A percentile compares a stretch with the other conserved stretches of the same genome.
phyloP scores from a whole-genome alignment of 768 basidiomycete genomes.

The Lyophyllum decastes region DNA sequence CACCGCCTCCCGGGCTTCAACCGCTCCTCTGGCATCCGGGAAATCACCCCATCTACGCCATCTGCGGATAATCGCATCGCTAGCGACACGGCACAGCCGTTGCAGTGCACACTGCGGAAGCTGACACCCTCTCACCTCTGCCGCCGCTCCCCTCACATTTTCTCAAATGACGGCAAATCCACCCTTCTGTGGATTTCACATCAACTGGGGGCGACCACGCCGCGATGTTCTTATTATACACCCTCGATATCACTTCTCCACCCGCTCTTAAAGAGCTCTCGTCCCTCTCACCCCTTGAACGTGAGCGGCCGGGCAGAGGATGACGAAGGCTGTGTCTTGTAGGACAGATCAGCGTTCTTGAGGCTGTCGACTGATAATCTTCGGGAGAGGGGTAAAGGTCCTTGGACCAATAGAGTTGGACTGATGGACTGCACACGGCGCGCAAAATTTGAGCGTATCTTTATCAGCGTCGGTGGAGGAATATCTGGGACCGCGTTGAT shows the following conservation, averaged over 20 bases:
- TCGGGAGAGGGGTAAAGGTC: too few species aligned
- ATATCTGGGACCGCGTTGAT: too few species aligned
- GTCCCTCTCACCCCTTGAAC: conserved; percentile 27
- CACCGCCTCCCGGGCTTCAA: conserved; percentile 64
- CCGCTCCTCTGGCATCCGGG: conserved; percentile 58
- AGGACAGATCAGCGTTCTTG: too few species aligned
- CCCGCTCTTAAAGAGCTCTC: conserved; percentile 11
- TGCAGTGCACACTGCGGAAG: conserved; percentile 29
- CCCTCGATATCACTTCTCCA: conserved; percentile 34
- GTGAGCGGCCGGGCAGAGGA: too few species aligned
- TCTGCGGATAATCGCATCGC: conserved; percentile 6
- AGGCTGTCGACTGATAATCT: too few species aligned
- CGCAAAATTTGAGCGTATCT: too few species aligned
- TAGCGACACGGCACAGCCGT: conserved; percentile 2
- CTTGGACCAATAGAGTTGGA: too few species aligned
- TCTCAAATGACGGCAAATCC: conserved; percentile 22
- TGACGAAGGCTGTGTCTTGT: too few species aligned
- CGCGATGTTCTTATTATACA: conserved; percentile 52
- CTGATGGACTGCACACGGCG: too few species aligned
- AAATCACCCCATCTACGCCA: conserved; percentile 30
- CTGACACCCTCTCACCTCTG: conserved; percentile 46
- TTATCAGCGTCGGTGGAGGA: too few species aligned
- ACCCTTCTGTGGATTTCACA: conserved; percentile 57
- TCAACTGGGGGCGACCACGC: conserved; percentile 59
- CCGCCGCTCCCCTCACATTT: conserved; percentile 60